These are phyloP conservation scores for Podaxis sp. DNA, from an alignment of 768 basidiomycete genomes.

Conservation along the genomic window DNA sequence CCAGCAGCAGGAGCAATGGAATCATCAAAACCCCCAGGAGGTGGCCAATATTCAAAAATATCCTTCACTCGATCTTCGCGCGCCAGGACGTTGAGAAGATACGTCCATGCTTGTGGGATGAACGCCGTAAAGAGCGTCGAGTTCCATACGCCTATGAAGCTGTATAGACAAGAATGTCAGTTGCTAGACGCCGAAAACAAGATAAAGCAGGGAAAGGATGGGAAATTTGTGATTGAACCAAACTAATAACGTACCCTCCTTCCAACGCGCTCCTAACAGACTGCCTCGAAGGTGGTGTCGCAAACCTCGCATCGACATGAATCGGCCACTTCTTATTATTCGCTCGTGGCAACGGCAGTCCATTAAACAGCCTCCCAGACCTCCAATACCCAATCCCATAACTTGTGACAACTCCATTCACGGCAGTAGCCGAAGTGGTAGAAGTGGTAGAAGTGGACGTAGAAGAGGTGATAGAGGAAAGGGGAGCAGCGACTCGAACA, in stretches of 20 bases:
- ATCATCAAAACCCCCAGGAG: slow-evolving; percentile 11
- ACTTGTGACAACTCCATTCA: not conserved
- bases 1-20: not conserved
- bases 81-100: slow-evolving; percentile 27
- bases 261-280: slow-evolving; percentile 39
- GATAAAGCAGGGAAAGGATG: too few relatives aligned
- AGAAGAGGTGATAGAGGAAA: not conserved
- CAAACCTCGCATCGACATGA: slow-evolving; percentile 44
- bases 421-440: not conserved
- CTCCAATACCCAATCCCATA: not conserved
- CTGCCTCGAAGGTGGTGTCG: slow-evolving; percentile 39
- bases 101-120: slow-evolving; percentile 41
- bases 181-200: not conserved
- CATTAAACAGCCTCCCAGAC: slow-evolving; percentile 42
- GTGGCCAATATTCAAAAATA: slow-evolving; percentile 39
- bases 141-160: slow-evolving; percentile 47
- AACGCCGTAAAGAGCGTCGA: slow-evolving; percentile 36
- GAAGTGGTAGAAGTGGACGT: not conserved
- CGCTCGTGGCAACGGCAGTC: slow-evolving; percentile 41
- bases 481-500: slow-evolving; percentile 5
- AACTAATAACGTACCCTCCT: slow-evolving; percentile 23
- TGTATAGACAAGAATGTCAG: slow-evolving; percentile 14
- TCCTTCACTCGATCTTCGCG: slow-evolving; percentile 18
- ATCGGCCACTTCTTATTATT: slow-evolving; percentile 28
- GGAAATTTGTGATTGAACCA: not conserved